A percentile compares a stretch with the other conserved stretches of the same genome.
Conservation (phyloP, 2,329 filamentous ascomycete species). For the Biscogniauxia sp. region DNA sequence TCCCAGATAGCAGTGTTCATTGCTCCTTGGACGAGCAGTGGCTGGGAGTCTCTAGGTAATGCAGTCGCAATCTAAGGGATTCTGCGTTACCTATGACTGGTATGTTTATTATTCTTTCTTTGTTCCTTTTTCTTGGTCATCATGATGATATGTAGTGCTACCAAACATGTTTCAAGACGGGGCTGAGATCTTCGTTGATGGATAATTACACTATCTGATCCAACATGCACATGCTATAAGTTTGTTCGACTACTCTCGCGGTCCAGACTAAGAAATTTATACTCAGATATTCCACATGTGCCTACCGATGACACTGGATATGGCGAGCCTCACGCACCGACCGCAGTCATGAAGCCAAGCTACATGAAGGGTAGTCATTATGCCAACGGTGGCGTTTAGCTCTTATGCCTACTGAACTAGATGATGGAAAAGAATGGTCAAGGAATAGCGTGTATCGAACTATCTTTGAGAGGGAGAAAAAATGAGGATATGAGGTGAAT, state of each 20-base stretch:
- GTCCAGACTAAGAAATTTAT: too few species aligned
- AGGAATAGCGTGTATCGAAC: background rate
- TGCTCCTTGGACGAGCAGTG: constrained; percentile 71
- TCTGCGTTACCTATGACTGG: constrained; percentile 6
- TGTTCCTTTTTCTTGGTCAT: constrained; percentile 13
- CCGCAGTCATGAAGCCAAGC: too few species aligned
- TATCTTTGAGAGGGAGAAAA: background rate
- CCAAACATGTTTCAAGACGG: constrained; percentile 36
- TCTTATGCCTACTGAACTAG: too few species aligned
- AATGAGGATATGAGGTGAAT: background rate
- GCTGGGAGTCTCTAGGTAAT: constrained; percentile 60
- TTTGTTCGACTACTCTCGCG: background rate
- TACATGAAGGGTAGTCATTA: too few species aligned
- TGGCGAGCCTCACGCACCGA: too few species aligned
- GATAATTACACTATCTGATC: constrained; percentile 26
- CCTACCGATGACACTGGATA: too few species aligned
- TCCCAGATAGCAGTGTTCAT: constrained; percentile 75
- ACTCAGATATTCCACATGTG: too few species aligned
- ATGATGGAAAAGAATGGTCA: background rate
- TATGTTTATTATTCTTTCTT: constrained; percentile 12
- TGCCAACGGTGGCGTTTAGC: too few species aligned
- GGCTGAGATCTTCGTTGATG: constrained; percentile 33
- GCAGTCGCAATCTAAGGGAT: constrained; percentile 31
- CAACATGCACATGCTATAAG: background rate
- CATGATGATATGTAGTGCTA: constrained; percentile 30